phyloP scores from a whole-genome alignment of 2,329 filamentous ascomycete species.

The Fusarium sp. region DNA sequence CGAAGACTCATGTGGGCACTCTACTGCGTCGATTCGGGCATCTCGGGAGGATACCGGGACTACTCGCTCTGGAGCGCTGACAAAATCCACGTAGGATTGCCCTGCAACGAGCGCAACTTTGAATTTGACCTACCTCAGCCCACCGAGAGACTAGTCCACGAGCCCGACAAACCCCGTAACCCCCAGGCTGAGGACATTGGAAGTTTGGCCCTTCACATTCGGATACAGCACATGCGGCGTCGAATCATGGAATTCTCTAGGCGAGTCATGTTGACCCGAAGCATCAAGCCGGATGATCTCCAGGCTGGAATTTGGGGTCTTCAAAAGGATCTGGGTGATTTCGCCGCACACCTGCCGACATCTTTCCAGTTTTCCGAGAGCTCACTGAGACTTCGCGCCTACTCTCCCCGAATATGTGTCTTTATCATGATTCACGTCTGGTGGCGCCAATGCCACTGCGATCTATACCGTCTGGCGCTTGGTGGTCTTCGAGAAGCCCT shows the following conservation, averaged over 20 bases:
- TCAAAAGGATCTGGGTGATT: conserved; percentile 63
- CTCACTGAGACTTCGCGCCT: conserved; percentile 66
- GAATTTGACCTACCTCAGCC: conserved; percentile 69
- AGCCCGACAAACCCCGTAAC: conserved; percentile 52
- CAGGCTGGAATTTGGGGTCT: conserved; percentile 57
- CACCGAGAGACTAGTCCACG: conserved; percentile 63
- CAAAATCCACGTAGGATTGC: conserved; percentile 55
- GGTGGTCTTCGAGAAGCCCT: conserved; percentile 64
- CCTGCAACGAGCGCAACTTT: conserved; percentile 59
- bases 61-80: conserved; percentile 58
- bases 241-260: conserved; percentile 67
- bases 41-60: conserved; percentile 57
- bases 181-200: conserved; percentile 63
- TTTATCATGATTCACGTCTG: conserved; percentile 71
- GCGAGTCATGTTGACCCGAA: conserved; percentile 50
- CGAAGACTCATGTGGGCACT: conserved; percentile 59
- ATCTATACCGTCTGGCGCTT: conserved; percentile 66
- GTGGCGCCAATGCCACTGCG: conserved; percentile 70
- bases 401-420: conserved; percentile 67
- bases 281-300: conserved; percentile 57
- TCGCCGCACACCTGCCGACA: conserved; percentile 63
- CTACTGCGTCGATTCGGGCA: conserved; percentile 56
- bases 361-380: conserved; percentile 70
- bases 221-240: conserved; percentile 66
- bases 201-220: conserved; percentile 67